A percentile compares a stretch with the other conserved stretches of the same genome.
Evolutionary conservation across 345 rosid species (phyloP).

Genomic region (Rhodamnia rubescens): DNA sequence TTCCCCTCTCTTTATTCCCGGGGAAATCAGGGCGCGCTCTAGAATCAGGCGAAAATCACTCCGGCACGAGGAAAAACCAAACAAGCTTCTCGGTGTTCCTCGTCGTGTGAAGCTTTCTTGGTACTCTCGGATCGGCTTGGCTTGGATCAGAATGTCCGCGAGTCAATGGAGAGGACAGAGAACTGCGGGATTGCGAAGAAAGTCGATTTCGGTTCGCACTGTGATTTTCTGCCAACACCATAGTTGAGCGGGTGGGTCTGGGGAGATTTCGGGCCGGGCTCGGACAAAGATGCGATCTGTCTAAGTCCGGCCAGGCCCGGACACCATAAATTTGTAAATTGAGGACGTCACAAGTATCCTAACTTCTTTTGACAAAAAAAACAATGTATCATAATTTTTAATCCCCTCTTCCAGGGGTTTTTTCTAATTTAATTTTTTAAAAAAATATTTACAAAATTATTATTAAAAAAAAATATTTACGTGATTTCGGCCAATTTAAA

Average conservation of each 20-base stretch:
- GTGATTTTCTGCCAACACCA: background rate
- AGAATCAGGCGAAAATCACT: background rate
- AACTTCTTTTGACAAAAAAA: no score
- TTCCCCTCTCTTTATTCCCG: background rate
- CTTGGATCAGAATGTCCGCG: background rate
- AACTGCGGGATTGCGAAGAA: background rate
- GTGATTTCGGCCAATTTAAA: no score
- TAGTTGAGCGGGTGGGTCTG: background rate
- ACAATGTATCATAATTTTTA: no score
- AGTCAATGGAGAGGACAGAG: background rate
- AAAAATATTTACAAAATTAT: no score
- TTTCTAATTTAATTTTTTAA: no score
- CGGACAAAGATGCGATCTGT: background rate
- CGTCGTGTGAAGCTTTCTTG: background rate
- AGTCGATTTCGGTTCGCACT: background rate
- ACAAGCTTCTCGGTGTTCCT: no score
- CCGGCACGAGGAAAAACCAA: background rate
- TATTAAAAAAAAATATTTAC: no score
- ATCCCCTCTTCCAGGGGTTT: no score
- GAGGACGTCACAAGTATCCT: rapidly evolving
- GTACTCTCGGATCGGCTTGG: background rate
- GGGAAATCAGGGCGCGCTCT: background rate
- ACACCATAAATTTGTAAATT: no score
- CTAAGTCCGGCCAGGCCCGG: background rate
- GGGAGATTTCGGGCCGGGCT: background rate